phyloP scores from a whole-genome alignment of 495 filamentous ascomycete genomes.

The Lasiosphaeris hirsuta region DNA sequence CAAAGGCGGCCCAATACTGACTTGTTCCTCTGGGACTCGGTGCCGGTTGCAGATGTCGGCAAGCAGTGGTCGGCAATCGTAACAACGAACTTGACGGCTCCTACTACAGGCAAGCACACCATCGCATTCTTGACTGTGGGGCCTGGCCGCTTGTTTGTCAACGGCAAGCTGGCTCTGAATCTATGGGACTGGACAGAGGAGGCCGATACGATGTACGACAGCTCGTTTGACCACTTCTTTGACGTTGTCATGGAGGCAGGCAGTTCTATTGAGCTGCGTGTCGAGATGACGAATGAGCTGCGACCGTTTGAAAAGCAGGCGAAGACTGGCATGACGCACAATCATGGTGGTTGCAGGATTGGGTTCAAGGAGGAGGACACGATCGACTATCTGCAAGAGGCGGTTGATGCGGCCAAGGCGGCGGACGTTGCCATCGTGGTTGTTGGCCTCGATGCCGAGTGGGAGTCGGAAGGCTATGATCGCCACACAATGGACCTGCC shows the following conservation, averaged over 20 bases:
- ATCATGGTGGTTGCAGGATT: conserved; percentile 72
- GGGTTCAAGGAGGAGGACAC: conserved; percentile 68
- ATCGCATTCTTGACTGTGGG: conserved; percentile 76
- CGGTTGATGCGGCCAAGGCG: conserved; percentile 61
- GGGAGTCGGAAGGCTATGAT: conserved; percentile 87
- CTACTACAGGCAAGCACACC: conserved; percentile 60
- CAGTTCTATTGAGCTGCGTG: conserved; percentile 45
- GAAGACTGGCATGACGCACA: conserved; percentile 50
- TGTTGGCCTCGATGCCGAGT: conserved; percentile 78
- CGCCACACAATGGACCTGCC: conserved; percentile 81
- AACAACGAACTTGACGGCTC: conserved; percentile 53
- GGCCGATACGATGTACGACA: conserved; percentile 61
- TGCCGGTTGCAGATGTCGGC: conserved; percentile 54
- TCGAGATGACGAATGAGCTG: conserved; percentile 62
- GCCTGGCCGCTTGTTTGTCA: conserved; percentile 64
- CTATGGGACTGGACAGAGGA: conserved; percentile 68
- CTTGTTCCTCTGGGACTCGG: conserved; percentile 67
- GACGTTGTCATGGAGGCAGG: conserved; percentile 50
- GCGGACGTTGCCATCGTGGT: conserved; percentile 76
- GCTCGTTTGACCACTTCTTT: conserved; percentile 53
- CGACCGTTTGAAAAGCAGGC: conserved; percentile 52
- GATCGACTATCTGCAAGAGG: conserved; percentile 67
- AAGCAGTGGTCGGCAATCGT: conserved; percentile 59
- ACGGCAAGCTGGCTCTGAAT: conserved; percentile 69
- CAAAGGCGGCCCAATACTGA: conserved; percentile 59